Conservation (phyloP, 2,329 filamentous ascomycete genomes). For the Colletotrichum cereale region DNA sequence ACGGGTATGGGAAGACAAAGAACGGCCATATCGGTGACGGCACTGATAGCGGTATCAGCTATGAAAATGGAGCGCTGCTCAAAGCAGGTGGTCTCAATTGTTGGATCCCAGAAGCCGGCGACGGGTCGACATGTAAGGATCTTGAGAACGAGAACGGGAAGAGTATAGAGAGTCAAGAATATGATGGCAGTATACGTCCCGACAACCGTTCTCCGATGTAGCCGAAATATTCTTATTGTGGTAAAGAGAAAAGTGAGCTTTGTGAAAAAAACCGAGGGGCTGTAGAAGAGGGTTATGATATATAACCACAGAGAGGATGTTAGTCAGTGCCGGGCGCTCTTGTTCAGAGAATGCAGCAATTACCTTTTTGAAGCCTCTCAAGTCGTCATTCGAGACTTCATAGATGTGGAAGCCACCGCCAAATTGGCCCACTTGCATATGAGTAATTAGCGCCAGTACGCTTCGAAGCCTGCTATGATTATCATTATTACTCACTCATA, state of each 20-base stretch:
- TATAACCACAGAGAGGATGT: slow-evolving; percentile 45
- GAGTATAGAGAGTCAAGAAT: slow-evolving; percentile 53
- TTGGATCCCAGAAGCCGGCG: slow-evolving; percentile 53
- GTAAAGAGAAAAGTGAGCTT: slow-evolving; percentile 56
- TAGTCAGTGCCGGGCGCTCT: not conserved
- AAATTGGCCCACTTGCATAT: slow-evolving; percentile 43
- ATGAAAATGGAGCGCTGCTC: slow-evolving; percentile 50
- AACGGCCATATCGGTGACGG: slow-evolving; percentile 49
- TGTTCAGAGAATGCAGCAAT: not conserved
- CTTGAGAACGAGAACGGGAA: slow-evolving; percentile 50
- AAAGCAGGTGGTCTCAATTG: slow-evolving; percentile 48
- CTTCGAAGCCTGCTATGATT: not conserved
- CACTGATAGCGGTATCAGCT: slow-evolving; percentile 49
- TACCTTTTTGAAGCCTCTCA: slow-evolving; percentile 52
- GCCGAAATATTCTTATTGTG: slow-evolving; percentile 57
- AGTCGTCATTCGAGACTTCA: slow-evolving; percentile 48
- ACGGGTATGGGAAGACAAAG: slow-evolving; percentile 49
- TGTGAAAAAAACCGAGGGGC: slow-evolving; percentile 56
- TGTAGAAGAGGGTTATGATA: slow-evolving; percentile 58
- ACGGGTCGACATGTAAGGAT: slow-evolving; percentile 57
- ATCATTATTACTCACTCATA: slow-evolving; percentile 42
- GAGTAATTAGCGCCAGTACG: not conserved
- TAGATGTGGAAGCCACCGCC: slow-evolving; percentile 53
- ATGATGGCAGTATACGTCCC: slow-evolving; percentile 55
- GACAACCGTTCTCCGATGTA: slow-evolving; percentile 53